Evolutionary conservation across 1,284 basidiomycete genomes (phyloP), one percentile per base, ranked within the genome.

Genomic region (Papiliotrema nemorosa): DNA sequence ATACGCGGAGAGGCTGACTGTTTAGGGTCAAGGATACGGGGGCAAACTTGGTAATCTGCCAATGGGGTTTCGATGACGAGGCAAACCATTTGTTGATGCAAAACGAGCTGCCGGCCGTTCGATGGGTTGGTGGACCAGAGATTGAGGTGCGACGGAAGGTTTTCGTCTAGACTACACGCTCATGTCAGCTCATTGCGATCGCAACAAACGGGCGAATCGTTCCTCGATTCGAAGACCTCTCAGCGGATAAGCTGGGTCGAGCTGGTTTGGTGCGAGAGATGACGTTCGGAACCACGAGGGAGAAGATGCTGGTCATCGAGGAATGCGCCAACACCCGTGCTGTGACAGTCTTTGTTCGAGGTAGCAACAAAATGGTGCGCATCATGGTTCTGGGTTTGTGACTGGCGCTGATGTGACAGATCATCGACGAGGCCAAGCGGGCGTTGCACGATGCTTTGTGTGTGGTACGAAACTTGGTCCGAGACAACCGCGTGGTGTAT

Each of bases 41-140:
- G 27, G 93, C 96, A 24, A 98, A 99, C 76, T 77, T 99, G 52
- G 94, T 98, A 62, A 96, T 99, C 64, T 98, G 94, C 76, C 96
- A 98, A 74, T 99, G 94, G 94, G 94, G 94, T 58, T 99, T 99
- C 72, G 94, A 99, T 69, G 96, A 99, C 72, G 94, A 98, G 78
- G 94, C 94, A 50, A 99, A 99, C 73, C 94, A 98, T 73, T 67
- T 98, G 67, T 77, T 99, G 62, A 90, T 98, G 86, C 93, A 97
- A 78, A 97, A 97, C 70, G 88, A 93, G 14, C 79, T 99, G 38
- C 96, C 94, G 37, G 90, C 94, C n/a, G 94, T 98, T 22, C 82
- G 94, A 70, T 98, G 96, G 94, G 94, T 98, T 50, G 94, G 94
- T 56, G 96, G 94, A 20, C 94, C 96, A 2, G 94, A 99, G 74